Evolutionary conservation across 1,139 yeast species (phyloP).

Genomic region (Insectozyma bohioensis): DNA sequence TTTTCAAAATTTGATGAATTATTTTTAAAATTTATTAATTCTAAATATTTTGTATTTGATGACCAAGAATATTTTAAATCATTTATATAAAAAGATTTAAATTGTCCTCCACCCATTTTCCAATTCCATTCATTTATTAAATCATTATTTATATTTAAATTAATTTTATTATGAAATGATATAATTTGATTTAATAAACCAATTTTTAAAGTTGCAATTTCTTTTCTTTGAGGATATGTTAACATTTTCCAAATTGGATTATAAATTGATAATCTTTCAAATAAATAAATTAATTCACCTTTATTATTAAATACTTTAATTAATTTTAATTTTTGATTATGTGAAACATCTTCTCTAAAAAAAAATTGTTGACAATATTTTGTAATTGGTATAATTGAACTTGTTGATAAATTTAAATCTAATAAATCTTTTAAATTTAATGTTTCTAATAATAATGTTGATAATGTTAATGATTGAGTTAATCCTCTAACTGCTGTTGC

Average conservation of each 20-base stretch:
- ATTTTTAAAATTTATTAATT: slow-evolving; percentile 51
- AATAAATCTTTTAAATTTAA: slow-evolving; percentile 33
- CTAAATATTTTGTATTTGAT: slow-evolving; percentile 49
- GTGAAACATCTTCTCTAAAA: slow-evolving; percentile 50
- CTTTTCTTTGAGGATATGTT: slow-evolving; percentile 44
- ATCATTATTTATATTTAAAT: slow-evolving; percentile 32
- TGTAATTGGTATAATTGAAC: slow-evolving; percentile 38
- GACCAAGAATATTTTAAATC: slow-evolving; percentile 63
- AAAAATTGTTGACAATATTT: slow-evolving; percentile 39
- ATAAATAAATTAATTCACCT: slow-evolving; percentile 44
- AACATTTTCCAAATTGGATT: slow-evolving; percentile 55
- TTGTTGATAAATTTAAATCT: slow-evolving; percentile 36
- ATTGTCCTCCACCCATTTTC: slow-evolving; percentile 36
- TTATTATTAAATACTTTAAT: slow-evolving; percentile 49
- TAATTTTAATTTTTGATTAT: slow-evolving; percentile 41
- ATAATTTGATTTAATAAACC: slow-evolving; percentile 47
- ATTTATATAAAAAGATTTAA: slow-evolving; percentile 42
- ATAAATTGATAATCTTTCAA: slow-evolving; percentile 51
- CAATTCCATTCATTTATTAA: slow-evolving; percentile 39
- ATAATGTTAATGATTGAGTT: slow-evolving; percentile 33
- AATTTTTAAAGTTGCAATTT: slow-evolving; percentile 52
- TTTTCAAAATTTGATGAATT: slow-evolving; percentile 57
- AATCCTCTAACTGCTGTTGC: slow-evolving; percentile 45
- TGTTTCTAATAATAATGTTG: slow-evolving; percentile 41
- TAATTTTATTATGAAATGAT: slow-evolving; percentile 50